Evolutionary conservation across 2,329 filamentous ascomycete genomes (phyloP).

Genomic region (Fusarium kyushuense): DNA sequence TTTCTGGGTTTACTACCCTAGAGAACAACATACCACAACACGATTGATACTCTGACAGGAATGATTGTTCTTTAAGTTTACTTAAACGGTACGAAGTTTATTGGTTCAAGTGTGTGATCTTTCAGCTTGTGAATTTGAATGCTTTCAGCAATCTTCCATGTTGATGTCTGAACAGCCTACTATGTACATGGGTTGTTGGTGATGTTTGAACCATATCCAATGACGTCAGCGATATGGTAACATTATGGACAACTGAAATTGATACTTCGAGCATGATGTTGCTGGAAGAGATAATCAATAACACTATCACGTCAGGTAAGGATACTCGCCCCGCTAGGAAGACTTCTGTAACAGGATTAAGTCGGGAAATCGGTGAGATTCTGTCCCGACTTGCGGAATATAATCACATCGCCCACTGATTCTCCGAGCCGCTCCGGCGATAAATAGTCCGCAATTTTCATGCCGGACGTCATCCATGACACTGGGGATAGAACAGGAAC

Average conservation of each 20-base stretch:
- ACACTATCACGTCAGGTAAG: not conserved
- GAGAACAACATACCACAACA: not conserved
- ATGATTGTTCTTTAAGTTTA: not conserved
- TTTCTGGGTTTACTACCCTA: not conserved
- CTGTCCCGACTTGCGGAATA: slow-evolving; percentile 24
- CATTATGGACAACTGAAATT: not conserved
- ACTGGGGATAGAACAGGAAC: slow-evolving; percentile 19
- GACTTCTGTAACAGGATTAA: not conserved
- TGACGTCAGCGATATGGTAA: not conserved
- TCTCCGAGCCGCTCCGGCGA: slow-evolving; percentile 43
- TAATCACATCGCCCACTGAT: slow-evolving; percentile 36
- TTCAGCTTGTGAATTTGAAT: not conserved
- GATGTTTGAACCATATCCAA: not conserved
- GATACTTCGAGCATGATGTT: not conserved
- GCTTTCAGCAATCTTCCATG: not conserved
- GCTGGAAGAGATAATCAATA: not conserved
- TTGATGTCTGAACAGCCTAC: not conserved
- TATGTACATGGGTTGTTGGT: not conserved
- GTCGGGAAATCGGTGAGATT: slow-evolving; percentile 29
- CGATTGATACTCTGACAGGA: not conserved
- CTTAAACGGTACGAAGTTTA: no score
- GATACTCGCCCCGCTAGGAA: not conserved
- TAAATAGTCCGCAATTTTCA: slow-evolving; percentile 37
- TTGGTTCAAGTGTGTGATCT: no score
- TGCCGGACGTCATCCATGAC: slow-evolving; percentile 45